Percentiles rank a stretch among this genome's conserved stretches.
These are phyloP conservation scores for Aristolochia fimbriata DNA, from an alignment of 164 flowering plant genomes.

Conservation along the genomic window DNA sequence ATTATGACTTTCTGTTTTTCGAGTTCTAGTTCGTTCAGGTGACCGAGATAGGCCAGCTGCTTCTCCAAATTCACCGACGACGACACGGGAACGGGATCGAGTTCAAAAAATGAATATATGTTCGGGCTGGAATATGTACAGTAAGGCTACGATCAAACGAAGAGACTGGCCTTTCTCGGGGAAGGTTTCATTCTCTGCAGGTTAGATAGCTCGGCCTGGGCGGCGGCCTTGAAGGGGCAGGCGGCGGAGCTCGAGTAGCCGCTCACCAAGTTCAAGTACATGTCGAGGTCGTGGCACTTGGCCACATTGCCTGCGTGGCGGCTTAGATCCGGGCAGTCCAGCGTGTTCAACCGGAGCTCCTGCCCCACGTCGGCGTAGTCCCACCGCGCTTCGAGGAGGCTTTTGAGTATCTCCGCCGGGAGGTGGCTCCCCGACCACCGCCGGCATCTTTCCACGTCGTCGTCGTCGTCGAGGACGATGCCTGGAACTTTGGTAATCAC, in stretches of 20 bases:
- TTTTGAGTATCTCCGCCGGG: slow-evolving; percentile 3
- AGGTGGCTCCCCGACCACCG: too few relatives aligned
- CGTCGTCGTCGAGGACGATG: slow-evolving; percentile 32
- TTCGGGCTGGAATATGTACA: background rate
- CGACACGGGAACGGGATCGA: too few relatives aligned
- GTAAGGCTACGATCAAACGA: background rate
- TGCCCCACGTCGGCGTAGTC: slow-evolving; percentile 9
- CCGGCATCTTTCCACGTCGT: too few relatives aligned
- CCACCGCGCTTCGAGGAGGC: slow-evolving; percentile 15
- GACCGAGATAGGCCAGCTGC: too few relatives aligned
- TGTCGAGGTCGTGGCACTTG: slow-evolving; percentile 43
- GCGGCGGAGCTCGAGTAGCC: slow-evolving; percentile 28
- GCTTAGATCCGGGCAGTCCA: slow-evolving; percentile 4
- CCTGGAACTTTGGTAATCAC: slow-evolving; percentile 65
- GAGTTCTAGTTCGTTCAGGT: too few relatives aligned
- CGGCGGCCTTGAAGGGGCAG: slow-evolving; percentile 18
- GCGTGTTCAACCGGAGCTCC: slow-evolving; percentile 12
- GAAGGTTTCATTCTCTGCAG: background rate
- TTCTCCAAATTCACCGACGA: too few relatives aligned
- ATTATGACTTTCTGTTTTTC: too few relatives aligned
- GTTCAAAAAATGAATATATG: background rate
- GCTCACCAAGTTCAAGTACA: slow-evolving; percentile 40
- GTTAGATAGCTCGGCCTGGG: background rate
- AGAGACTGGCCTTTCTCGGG: background rate
- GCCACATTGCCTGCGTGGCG: slow-evolving; percentile 16